A percentile compares a stretch with the other conserved stretches of the same genome.
Evolutionary conservation across 1,139 yeast genomes (phyloP).

Genomic region (Arxiozyma bovina): DNA sequence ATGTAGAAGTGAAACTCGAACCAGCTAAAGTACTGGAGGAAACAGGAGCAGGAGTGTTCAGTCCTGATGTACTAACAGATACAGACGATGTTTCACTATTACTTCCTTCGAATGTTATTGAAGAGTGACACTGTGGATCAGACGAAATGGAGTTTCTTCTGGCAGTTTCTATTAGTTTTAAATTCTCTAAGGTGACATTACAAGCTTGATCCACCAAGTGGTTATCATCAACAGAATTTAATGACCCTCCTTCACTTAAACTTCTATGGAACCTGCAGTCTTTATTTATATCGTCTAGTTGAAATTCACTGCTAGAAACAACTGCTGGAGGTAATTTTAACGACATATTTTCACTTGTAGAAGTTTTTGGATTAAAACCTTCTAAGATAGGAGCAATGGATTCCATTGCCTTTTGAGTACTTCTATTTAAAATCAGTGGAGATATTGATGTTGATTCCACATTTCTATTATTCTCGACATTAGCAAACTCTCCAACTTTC

Average conservation of each 20-base stretch:
- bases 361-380: constrained; percentile 62
- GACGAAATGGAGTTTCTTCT: not conserved
- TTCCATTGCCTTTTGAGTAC: constrained; percentile 53
- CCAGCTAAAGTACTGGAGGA: not conserved
- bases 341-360: constrained; percentile 45
- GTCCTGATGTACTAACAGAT: constrained; percentile 4
- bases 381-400: constrained; percentile 71
- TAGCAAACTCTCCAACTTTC: not conserved
- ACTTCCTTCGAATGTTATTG: not conserved
- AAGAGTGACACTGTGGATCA: not conserved
- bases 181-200: not conserved
- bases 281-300: constrained; percentile 21
- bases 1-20: constrained; percentile 20
- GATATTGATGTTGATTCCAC: constrained; percentile 22
- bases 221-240: not conserved
- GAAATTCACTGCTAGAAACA: constrained; percentile 15
- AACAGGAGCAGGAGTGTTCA: constrained; percentile 6
- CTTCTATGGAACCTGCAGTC: constrained; percentile 23
- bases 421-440: constrained; percentile 29
- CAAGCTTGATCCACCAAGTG: not conserved
- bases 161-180: not conserved
- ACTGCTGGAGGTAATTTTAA: constrained; percentile 33
- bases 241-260: constrained; percentile 11
- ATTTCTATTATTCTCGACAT: not conserved
- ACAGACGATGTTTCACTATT: not conserved